Conservation (phyloP, 2,329 filamentous ascomycete species). For the Xylariaceae sp. region DNA sequence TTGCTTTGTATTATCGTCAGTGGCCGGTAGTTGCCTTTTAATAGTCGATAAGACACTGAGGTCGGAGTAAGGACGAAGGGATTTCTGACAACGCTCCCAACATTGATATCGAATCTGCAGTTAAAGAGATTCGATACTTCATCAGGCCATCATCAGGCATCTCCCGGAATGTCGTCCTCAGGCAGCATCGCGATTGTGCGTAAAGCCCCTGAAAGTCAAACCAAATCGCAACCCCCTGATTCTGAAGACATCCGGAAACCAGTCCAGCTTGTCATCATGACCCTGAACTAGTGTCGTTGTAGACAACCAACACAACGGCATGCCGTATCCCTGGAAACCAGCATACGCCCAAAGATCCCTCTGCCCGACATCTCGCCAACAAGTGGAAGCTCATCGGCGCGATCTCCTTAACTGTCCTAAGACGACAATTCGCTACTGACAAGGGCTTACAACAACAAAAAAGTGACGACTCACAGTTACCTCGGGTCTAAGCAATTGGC, state of each 20-base stretch:
- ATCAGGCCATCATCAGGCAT: neutral
- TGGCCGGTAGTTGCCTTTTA: too few relatives aligned
- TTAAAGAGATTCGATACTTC: neutral
- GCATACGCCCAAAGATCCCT: constrained; percentile 47
- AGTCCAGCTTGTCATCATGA: constrained; percentile 33
- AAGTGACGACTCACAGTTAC: too few relatives aligned
- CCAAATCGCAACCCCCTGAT: constrained; percentile 42
- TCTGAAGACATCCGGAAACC: constrained; percentile 51
- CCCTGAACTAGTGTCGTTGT: constrained; percentile 49
- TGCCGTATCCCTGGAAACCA: constrained; percentile 62
- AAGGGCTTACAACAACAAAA: too few relatives aligned
- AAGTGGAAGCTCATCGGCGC: constrained; percentile 48
- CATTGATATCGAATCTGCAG: too few relatives aligned
- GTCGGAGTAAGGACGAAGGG: too few relatives aligned
- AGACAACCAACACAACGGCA: constrained; percentile 58
- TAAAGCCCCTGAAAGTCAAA: constrained; percentile 32
- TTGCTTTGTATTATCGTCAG: too few relatives aligned
- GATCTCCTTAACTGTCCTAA: constrained; percentile 33
- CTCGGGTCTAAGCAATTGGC: too few relatives aligned
- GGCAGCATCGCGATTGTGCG: constrained; percentile 17
- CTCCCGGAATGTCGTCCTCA: neutral
- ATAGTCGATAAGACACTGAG: too few relatives aligned
- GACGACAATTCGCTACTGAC: too few relatives aligned
- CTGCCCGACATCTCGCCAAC: constrained; percentile 44
- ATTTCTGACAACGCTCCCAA: too few relatives aligned